Base-by-base conservation (phyloP, 352 stramenopile species). In the Globisporangium solare region DNA sequence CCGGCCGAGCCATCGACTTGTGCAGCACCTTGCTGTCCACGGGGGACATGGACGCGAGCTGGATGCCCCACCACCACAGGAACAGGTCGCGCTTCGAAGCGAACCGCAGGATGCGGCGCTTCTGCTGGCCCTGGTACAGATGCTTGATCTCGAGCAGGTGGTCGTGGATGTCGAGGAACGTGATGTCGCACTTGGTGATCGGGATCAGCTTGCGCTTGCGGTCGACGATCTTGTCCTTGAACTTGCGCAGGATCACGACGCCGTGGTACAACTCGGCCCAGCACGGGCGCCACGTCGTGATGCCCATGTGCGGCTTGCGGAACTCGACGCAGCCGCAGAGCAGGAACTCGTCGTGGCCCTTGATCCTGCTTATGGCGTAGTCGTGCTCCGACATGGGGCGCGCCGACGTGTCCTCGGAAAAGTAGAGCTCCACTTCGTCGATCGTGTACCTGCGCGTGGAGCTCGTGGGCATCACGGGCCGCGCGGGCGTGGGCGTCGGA, bases 1-100 rank as follows among this genome's bases (percentile, higher is more conserved):
- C 75, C 14, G 60, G 60, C 6, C 66, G 73, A 62, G 68, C 72
- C 61, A 86, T 71, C 14, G 73, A 73, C 31, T 81, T 70, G 49
- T 84, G 65, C 24, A 83, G 59, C 32, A 79, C 47, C 54, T 80
- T 66, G 14, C 61, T 62, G 55, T 83, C 71, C 41, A 80, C 66
- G 3, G 64, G 65, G 31, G 76, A 70, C 35, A 60, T 76, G 13
- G 75, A 74, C 0, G 79, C 70, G 49, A 92, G 66, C 57, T 89
- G 79, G 27, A 92, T 74, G 2, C 68, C 70, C 77, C 77, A 92
- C 79, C 79, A 92, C 82, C 82, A 92, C 2, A 88, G 56, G 45
- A 89, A 90, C 57, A 92, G 67, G 55, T 88, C 76, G 18, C 65
- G 58, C 50, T 80, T 79, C 52, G 61, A 74, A 32, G 73, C 41